Evolutionary conservation across 169 alveolate species (phyloP), one percentile per base, ranked within the genome.

Genomic region (Eimeria sp.): DNA sequence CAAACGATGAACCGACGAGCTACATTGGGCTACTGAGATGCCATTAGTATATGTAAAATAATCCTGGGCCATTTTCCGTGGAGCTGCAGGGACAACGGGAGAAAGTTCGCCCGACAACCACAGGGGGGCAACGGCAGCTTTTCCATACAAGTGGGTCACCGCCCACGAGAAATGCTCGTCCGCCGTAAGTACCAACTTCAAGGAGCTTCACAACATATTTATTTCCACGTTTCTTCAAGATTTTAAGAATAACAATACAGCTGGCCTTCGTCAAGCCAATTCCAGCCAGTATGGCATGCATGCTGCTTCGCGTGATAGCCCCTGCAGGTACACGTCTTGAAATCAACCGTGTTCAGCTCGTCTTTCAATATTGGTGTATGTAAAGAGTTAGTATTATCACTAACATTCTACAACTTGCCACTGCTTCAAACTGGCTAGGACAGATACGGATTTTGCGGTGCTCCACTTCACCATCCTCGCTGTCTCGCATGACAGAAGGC

Each of bases 61-160:
- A 2, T 13, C 51, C n/a, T 22, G 51, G 47, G 34, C 9, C 80
- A 27, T 70, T 70, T 70, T 34, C n/a, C 0, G 9, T 34, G 6
- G 80, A 30, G 80, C 80, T 70, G 80, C 47, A 10, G 65, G 47
- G 40, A 10, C 9, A 47, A 16, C 6, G 87, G 65, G 16, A n/a
- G 5, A 40, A 47, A n/a, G 63, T 25, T 4, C 87, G 18, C 61
- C 9, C 25, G 34, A 22, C 11, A 43, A 18, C 87, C n/a, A 43
- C 40, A 25, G 43, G 2, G 43, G 16, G 40, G 22, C 25, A 18
- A 63, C 11, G 45, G 47, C 5, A 76, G 45, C 40, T n/a, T n/a
- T n/a, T 54, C 22, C 90, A 27, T 51, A 11, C 70, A 82, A n/a
- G 90, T 82, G 90, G 90, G 54, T 73, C 90, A 82, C 54, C 63